Percentiles rank a stretch among this genome's conserved stretches.
These are phyloP conservation scores for Aspergillus ostianus DNA, from an alignment of 495 filamentous ascomycete genomes.

Conservation along the genomic window DNA sequence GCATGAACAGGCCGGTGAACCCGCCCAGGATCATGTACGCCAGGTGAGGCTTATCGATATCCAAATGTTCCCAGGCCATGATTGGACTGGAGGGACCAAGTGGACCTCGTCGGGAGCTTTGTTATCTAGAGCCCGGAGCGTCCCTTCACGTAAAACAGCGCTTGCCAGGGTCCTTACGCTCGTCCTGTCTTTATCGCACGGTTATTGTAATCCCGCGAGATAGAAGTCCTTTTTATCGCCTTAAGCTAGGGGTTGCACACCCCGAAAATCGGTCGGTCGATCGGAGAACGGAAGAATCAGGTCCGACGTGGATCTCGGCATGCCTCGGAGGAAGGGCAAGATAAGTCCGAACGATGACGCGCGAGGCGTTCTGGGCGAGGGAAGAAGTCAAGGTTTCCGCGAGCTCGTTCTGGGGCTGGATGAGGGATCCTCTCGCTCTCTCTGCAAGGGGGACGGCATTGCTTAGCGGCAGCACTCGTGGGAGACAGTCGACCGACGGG, in stretches of 20 bases:
- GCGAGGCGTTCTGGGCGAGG: conserved; percentile 4
- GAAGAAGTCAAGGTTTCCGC: conserved; percentile 1
- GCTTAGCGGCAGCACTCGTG: background rate
- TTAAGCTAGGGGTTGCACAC: background rate
- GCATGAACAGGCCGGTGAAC: conserved; percentile 98
- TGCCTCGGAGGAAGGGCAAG: conserved; percentile 7
- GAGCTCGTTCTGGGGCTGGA: background rate
- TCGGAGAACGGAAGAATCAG: conserved; percentile 9
- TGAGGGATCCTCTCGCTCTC: background rate
- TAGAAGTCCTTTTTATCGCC: background rate
- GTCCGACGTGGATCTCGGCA: conserved; percentile 11
- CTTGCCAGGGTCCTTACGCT: background rate
- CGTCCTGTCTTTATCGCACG: background rate
- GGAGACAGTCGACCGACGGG: background rate
- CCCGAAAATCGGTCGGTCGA: conserved; percentile 5
- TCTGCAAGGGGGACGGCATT: background rate
- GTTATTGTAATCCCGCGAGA: background rate
- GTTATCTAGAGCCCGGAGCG: background rate
- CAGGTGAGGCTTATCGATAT: conserved; percentile 92
- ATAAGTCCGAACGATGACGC: conserved; percentile 10
- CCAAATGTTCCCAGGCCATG: conserved; percentile 93
- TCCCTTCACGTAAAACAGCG: background rate
- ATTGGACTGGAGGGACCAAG: conserved; percentile 17
- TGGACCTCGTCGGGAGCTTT: conserved; percentile 1
- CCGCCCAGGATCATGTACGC: conserved; percentile 98